These are phyloP conservation scores for Cystofilobasidium bisporidii DNA, from an alignment of 768 basidiomycete species.

Conservation along the genomic window DNA sequence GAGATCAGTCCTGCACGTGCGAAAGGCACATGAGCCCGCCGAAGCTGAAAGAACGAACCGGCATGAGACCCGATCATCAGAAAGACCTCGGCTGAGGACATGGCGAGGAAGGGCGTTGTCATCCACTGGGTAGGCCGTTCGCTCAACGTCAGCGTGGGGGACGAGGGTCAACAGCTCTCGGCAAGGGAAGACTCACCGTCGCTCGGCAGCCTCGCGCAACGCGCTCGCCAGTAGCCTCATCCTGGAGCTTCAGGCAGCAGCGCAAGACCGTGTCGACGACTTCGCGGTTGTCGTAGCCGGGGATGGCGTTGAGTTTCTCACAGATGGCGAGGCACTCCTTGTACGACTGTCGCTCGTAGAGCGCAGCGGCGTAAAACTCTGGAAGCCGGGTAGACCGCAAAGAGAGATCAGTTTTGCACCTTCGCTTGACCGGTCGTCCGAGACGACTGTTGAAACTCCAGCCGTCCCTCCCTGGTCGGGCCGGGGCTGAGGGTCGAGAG, in stretches of 20 bases:
- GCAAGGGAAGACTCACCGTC: constrained; percentile 12
- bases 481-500: no score
- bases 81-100: constrained; percentile 8
- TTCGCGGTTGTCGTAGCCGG: constrained; percentile 20
- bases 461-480: no score
- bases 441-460: no score
- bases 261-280: constrained; percentile 15
- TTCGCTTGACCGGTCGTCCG: no score
- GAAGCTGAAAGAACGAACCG: not conserved
- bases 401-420: no score
- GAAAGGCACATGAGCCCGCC: not conserved
- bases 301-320: not conserved
- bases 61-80: not conserved
- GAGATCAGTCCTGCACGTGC: not conserved
- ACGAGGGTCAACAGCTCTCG: no score
- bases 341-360: constrained; percentile 11
- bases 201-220: constrained; percentile 21
- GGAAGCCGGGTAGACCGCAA: no score
- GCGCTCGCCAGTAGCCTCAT: constrained; percentile 7
- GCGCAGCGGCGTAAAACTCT: constrained; percentile 9
- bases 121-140: constrained; percentile 8
- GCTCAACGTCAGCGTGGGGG: no score
- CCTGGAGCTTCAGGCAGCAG: constrained; percentile 9
- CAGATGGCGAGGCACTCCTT: constrained; percentile 5
- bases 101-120: constrained; percentile 6